Evolutionary conservation across 1,139 yeast species (phyloP), one percentile per base, ranked within the genome.

Genomic region (Sugiyamaella xylanicola): DNA sequence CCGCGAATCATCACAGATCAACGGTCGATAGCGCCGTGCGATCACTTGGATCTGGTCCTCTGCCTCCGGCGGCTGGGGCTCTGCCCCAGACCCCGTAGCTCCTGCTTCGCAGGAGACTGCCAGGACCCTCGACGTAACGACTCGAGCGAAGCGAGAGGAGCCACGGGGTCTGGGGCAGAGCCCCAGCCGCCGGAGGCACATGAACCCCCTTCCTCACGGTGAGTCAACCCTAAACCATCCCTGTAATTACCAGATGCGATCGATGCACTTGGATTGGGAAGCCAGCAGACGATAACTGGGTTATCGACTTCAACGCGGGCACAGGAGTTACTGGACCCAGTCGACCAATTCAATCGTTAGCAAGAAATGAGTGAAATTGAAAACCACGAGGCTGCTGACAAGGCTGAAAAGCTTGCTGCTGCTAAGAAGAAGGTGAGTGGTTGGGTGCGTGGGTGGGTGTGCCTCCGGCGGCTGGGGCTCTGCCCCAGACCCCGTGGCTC

Each of bases 381-480:
- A 37, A 13, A 44, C n/a, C 17, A 16, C 11, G 42, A 42, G 21
- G 74, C 69, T 19, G 67, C 67, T 40, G 61, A 70, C 39, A 80
- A 81, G 60, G 84, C 81, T 57, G 85, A 82, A 64, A 77, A 83
- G 68, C 73, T 85, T 51, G 87, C 83, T 59, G 83, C 83, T 1
- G 89, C 89, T 13, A 77, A 83, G 64, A 83, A 82, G 72, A 79
- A 81, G 67, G 77, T 71, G 59, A n/a, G n/a, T n/a, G n/a, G n/a
- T n/a, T n/a, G n/a, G n/a, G n/a, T n/a, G n/a, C n/a, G n/a, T n/a
- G n/a, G n/a, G n/a, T n/a, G n/a, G n/a, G n/a, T n/a, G n/a, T n/a
- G n/a, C n/a, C n/a, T n/a, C n/a, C n/a, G n/a, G n/a, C n/a, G n/a
- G n/a, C n/a, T n/a, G n/a, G n/a, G n/a, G n/a, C n/a, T n/a, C n/a